Percentiles rank a stretch among this genome's conserved stretches.
phyloP scores from a whole-genome alignment of 2,329 filamentous ascomycete species.

The Huntiella savannae region DNA sequence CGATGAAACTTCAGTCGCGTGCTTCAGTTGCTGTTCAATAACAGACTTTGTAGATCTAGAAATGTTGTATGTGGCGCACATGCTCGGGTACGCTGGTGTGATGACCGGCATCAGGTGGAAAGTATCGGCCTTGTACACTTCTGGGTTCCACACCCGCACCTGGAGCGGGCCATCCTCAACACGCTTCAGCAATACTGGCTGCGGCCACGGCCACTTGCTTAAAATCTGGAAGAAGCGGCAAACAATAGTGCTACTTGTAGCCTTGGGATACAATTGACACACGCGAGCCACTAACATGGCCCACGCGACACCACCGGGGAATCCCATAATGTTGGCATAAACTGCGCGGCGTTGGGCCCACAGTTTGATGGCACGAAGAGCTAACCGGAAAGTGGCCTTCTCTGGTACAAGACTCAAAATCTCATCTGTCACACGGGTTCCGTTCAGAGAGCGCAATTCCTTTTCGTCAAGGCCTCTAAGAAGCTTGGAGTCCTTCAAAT shows the following conservation, averaged over 20 bases:
- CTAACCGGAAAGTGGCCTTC: conserved; percentile 71
- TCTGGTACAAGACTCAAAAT: conserved; percentile 80
- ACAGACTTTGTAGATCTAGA: conserved; percentile 69
- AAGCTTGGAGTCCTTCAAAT: conserved; percentile 65
- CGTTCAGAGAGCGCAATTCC: conserved; percentile 78
- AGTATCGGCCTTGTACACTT: conserved; percentile 63
- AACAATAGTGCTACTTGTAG: conserved; percentile 72
- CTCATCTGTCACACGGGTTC: conserved; percentile 83
- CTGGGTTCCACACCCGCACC: conserved; percentile 86
- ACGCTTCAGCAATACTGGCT: conserved; percentile 74
- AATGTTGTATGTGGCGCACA: conserved; percentile 94
- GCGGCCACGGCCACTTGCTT: conserved; percentile 80
- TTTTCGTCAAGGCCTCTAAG: conserved; percentile 72
- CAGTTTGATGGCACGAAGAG: conserved; percentile 79
- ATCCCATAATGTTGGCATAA: conserved; percentile 91
- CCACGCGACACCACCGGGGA: conserved; percentile 92
- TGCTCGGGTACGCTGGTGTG: conserved; percentile 89
- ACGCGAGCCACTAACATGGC: conserved; percentile 92
- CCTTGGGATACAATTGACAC: conserved; percentile 89
- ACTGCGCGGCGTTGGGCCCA: conserved; percentile 89
- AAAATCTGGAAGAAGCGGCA: conserved; percentile 91
- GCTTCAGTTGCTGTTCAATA: conserved; percentile 64
- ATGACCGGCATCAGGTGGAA: conserved; percentile 96
- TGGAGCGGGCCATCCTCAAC: conserved; percentile 68
- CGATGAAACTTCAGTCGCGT: conserved; percentile 58